phyloP scores from a whole-genome alignment of 805 yeast species.

The Blastobotrys muscicola region DNA sequence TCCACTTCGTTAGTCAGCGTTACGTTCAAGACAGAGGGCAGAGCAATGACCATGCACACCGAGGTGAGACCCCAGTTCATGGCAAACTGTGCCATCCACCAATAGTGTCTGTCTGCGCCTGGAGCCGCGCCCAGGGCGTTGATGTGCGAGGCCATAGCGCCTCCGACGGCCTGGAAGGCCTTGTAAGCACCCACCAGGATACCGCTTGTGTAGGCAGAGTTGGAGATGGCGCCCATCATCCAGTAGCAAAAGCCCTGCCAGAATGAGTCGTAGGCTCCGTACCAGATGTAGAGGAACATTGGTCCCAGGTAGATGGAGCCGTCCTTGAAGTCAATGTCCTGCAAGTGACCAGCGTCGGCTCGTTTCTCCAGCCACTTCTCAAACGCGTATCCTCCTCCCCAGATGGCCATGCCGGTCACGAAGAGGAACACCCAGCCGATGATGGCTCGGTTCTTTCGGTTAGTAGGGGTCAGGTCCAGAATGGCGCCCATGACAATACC shows the following conservation, averaged over 20 bases:
- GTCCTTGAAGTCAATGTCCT: slow-evolving; percentile 39
- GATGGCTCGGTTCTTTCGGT: slow-evolving; percentile 37
- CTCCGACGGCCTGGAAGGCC: slow-evolving; percentile 52
- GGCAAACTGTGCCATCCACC: slow-evolving; percentile 37
- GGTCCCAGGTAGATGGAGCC: slow-evolving; percentile 41
- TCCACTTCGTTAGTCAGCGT: slow-evolving; percentile 36
- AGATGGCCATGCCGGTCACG: slow-evolving; percentile 36
- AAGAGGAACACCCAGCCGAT: slow-evolving; percentile 37
- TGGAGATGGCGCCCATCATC: slow-evolving; percentile 48
- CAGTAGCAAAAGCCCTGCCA: slow-evolving; percentile 51
- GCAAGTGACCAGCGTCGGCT: slow-evolving; percentile 7
- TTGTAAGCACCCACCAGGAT: slow-evolving; percentile 52
- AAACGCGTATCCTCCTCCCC: slow-evolving; percentile 53
- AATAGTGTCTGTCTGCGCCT: no score
- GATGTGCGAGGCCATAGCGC: slow-evolving; percentile 52
- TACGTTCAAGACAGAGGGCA: slow-evolving; percentile 35
- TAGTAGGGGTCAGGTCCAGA: slow-evolving; percentile 35
- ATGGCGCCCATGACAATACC: slow-evolving; percentile 40
- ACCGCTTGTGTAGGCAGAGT: slow-evolving; percentile 44
- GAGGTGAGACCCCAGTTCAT: slow-evolving; percentile 43
- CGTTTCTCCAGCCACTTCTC: slow-evolving; percentile 25
- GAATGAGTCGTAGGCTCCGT: slow-evolving; percentile 50
- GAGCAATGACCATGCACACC: slow-evolving; percentile 39
- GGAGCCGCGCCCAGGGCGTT: slow-evolving; percentile 31
- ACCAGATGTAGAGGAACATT: slow-evolving; percentile 52